Percentiles rank a stretch among this genome's conserved stretches.
These are phyloP conservation scores for Candida methanosorbosa DNA, from an alignment of 805 yeast genomes.

Conservation along the genomic window DNA sequence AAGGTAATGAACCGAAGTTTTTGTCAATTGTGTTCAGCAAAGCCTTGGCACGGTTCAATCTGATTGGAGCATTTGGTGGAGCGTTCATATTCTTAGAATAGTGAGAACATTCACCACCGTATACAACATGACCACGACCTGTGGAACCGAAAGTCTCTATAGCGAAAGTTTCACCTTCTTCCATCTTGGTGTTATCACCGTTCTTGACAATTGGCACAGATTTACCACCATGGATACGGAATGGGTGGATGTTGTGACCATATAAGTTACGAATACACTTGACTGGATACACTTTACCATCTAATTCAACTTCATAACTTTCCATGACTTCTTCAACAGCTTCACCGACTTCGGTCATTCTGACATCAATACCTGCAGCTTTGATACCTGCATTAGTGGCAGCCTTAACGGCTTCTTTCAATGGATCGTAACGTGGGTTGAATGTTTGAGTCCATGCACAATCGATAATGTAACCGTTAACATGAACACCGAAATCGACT, in stretches of 20 bases:
- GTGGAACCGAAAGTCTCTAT: constrained; percentile 98
- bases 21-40: constrained; percentile 63
- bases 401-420: constrained; percentile 78
- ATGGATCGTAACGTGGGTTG: constrained; percentile 71
- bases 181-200: constrained; percentile 95
- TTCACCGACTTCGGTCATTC: constrained; percentile 86
- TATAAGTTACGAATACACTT: constrained; percentile 86
- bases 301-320: constrained; percentile 78
- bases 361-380: constrained; percentile 77
- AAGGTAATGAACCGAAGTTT: constrained; percentile 90
- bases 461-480: constrained; percentile 89
- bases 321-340: constrained; percentile 93
- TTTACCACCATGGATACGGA: constrained; percentile 86
- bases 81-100: constrained; percentile 59
- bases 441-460: constrained; percentile 92
- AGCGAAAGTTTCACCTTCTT: constrained; percentile 96
- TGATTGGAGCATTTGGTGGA: constrained; percentile 40
- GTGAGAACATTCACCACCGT: constrained; percentile 91
- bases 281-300: constrained; percentile 78
- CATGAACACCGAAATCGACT: constrained; percentile 94
- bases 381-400: constrained; percentile 92
- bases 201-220: constrained; percentile 94
- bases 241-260: constrained; percentile 89
- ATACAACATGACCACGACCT: constrained; percentile 83
- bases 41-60: constrained; percentile 59